Evolutionary conservation across 306 rosid species (phyloP).

Genomic region (Vigna hirtella): DNA sequence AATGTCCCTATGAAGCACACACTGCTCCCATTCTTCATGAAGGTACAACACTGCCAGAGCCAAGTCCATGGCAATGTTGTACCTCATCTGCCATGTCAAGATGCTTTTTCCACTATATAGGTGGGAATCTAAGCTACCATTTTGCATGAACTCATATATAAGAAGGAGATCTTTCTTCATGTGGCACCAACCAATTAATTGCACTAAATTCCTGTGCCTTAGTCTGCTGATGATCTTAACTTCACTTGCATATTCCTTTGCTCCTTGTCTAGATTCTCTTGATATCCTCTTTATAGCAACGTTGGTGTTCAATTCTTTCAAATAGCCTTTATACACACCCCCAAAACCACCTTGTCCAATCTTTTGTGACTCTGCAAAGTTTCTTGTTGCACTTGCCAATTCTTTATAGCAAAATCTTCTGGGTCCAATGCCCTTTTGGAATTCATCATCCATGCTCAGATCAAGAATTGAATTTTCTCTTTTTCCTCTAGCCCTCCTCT

Average conservation of each 20-base stretch:
- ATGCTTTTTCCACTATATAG: conserved; percentile 23
- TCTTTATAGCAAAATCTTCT: conserved; percentile 6
- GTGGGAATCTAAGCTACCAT: conserved; percentile 48
- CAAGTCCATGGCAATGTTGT: conserved; percentile 37
- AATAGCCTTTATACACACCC: conserved; percentile 41
- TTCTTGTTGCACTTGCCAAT: conserved; percentile 38
- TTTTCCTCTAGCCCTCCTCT: conserved; percentile 2
- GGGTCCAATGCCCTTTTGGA: conserved; percentile 23
- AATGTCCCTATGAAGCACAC: conserved; percentile 50
- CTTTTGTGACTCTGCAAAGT: conserved; percentile 37
- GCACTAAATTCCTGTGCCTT: conserved; percentile 49
- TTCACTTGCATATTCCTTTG: conserved; percentile 44
- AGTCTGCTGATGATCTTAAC: conserved; percentile 41
- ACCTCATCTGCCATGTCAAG: conserved; percentile 38
- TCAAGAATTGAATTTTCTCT: background rate
- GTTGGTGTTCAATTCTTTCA: conserved; percentile 6
- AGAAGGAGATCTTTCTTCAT: conserved; percentile 39
- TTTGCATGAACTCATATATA: conserved; percentile 44
- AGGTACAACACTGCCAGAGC: conserved; percentile 46
- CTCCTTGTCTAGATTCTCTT: conserved; percentile 40
- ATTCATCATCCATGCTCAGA: conserved; percentile 11
- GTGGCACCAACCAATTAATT: conserved; percentile 53
- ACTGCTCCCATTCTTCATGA: conserved; percentile 46
- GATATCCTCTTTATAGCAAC: conserved; percentile 50
- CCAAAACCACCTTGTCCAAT: conserved; percentile 56